phyloP scores from a whole-genome alignment of 2,329 filamentous ascomycete genomes.

The Fusarium sp. region DNA sequence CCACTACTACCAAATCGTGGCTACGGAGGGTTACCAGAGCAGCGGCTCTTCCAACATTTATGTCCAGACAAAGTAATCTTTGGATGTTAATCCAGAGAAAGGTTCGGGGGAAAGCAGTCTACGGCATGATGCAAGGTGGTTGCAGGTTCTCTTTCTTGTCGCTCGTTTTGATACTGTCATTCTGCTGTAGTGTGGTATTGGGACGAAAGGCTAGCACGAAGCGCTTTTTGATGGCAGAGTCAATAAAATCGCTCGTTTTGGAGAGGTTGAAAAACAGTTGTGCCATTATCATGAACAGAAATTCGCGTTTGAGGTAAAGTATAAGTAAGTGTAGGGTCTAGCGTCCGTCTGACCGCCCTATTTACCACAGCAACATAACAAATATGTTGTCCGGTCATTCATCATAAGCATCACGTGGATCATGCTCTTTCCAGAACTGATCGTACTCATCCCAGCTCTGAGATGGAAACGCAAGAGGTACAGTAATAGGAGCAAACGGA shows the following conservation, averaged over 20 bases:
- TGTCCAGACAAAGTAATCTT: conserved; percentile 16
- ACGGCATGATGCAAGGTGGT: not conserved
- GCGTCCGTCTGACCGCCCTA: too few relatives aligned
- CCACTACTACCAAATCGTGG: conserved; percentile 24
- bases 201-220: too few relatives aligned
- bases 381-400: not conserved
- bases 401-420: conserved; percentile 48
- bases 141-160: not conserved
- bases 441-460: conserved; percentile 64
- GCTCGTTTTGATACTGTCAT: too few relatives aligned
- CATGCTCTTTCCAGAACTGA: conserved; percentile 46
- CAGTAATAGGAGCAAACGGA: conserved; percentile 66
- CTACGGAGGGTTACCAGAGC: conserved; percentile 31
- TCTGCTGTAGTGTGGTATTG: too few relatives aligned
- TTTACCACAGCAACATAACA: too few relatives aligned
- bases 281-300: too few relatives aligned
- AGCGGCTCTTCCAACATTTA: conserved; percentile 21
- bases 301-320: too few relatives aligned
- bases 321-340: too few relatives aligned
- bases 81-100: not conserved
- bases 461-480: conserved; percentile 63
- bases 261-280: too few relatives aligned
- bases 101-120: not conserved
- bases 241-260: too few relatives aligned
- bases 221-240: too few relatives aligned